These are phyloP conservation scores for Avena atlantica DNA, from an alignment of 176 grass and related monocot genomes.

Conservation along the genomic window DNA sequence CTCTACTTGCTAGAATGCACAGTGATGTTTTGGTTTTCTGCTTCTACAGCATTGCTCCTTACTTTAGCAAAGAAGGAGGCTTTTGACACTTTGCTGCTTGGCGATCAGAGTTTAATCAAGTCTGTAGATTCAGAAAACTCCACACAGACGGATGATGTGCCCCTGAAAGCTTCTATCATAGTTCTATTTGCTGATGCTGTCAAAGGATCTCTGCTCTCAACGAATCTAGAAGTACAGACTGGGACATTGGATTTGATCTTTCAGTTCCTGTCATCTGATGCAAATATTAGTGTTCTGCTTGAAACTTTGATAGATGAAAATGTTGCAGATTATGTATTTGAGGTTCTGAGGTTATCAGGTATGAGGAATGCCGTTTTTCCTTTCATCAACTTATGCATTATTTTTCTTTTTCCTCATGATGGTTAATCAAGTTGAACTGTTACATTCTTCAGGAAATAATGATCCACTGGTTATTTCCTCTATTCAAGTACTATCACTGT, in stretches of 20 bases:
- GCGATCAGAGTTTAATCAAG: slow-evolving; percentile 40
- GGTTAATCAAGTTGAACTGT: slow-evolving; percentile 36
- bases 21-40: slow-evolving; percentile 40
- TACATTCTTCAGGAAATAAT: slow-evolving; percentile 75
- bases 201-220: slow-evolving; percentile 93
- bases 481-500: slow-evolving; percentile 72
- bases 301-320: slow-evolving; percentile 79
- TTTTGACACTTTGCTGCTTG: slow-evolving; percentile 59
- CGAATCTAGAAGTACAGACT: slow-evolving; percentile 74
- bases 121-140: slow-evolving; percentile 53
- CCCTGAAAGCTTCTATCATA: slow-evolving; percentile 50
- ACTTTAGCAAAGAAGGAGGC: slow-evolving; percentile 64
- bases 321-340: slow-evolving; percentile 94
- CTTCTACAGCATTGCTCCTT: slow-evolving; percentile 80
- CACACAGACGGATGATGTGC: slow-evolving; percentile 43
- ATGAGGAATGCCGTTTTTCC: slow-evolving; percentile 22
- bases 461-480: slow-evolving; percentile 74
- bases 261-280: slow-evolving; percentile 78
- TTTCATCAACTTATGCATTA: slow-evolving; percentile 26
- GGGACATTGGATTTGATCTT: slow-evolving; percentile 85
- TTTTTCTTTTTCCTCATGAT: slow-evolving; percentile 26
- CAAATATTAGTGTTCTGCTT: slow-evolving; percentile 58
- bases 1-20: slow-evolving; percentile 21
- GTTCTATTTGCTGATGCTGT: slow-evolving; percentile 87
- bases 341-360: slow-evolving; percentile 91